Conservation (phyloP, 805 yeast genomes). For the Wickerhamiella shivajii region DNA sequence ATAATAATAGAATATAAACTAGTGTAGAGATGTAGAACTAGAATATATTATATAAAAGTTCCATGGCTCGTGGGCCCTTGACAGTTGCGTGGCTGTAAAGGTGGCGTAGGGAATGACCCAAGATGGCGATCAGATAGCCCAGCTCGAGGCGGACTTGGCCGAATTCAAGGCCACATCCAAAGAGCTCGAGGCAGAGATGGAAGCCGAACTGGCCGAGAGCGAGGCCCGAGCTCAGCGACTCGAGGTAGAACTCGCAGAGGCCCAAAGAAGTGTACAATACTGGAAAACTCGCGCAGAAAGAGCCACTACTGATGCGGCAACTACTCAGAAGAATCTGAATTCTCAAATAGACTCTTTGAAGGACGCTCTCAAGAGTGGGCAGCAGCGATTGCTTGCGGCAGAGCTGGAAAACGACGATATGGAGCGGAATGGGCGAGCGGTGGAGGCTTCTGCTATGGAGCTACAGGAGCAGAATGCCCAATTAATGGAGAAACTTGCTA, state of each 20-base stretch:
- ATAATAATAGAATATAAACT: too few species aligned
- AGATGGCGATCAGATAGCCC: too few species aligned
- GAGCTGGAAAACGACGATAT: constrained; percentile 32
- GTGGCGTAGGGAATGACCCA: too few species aligned
- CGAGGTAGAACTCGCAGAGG: constrained; percentile 18
- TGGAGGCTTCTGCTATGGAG: constrained; percentile 24
- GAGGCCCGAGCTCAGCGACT: constrained; percentile 21
- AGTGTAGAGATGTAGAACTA: too few species aligned
- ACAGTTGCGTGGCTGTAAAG: too few species aligned
- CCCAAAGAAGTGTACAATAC: constrained; percentile 20
- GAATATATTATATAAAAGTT: too few species aligned
- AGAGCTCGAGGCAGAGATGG: constrained; percentile 34
- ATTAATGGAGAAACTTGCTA: constrained; percentile 27
- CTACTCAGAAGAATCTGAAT: constrained; percentile 4
- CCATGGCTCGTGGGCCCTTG: too few species aligned
- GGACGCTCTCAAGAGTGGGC: constrained; percentile 23
- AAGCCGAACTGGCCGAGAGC: constrained; percentile 28
- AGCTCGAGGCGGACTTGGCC: constrained; percentile 29
- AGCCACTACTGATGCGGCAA: constrained; percentile 16
- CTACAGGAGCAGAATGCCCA: constrained; percentile 26
- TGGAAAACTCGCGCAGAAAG: constrained; percentile 16
- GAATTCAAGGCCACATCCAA: constrained; percentile 32
- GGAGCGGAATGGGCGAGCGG: constrained; percentile 30
- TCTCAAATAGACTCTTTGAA: constrained; percentile 14
- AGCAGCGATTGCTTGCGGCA: constrained; percentile 26